phyloP scores from a whole-genome alignment of 2,329 filamentous ascomycete species.

The Metarhizium sp. region DNA sequence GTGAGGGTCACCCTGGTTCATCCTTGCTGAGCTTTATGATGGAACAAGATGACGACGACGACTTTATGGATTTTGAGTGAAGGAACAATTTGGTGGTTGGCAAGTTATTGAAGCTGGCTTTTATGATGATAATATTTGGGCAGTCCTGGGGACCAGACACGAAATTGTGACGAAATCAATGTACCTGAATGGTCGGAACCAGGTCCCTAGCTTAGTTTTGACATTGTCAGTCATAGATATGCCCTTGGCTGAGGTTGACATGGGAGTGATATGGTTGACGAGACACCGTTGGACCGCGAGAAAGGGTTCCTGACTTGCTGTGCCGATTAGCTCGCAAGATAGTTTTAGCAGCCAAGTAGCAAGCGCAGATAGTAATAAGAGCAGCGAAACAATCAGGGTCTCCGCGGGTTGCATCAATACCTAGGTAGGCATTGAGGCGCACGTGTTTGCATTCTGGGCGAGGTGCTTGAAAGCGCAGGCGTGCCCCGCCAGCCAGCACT shows the following conservation, averaged over 20 bases:
- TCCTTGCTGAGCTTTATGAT: constrained; percentile 23
- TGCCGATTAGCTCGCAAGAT: background rate
- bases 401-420: too few relatives aligned
- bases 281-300: background rate
- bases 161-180: too few relatives aligned
- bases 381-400: background rate
- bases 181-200: too few relatives aligned
- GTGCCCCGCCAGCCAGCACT: too few relatives aligned
- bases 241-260: background rate
- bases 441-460: too few relatives aligned
- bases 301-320: background rate
- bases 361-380: background rate
- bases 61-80: constrained; percentile 3
- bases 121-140: too few relatives aligned
- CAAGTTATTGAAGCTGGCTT: too few relatives aligned
- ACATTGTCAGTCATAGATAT: too few relatives aligned
- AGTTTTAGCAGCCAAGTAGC: background rate
- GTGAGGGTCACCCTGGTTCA: constrained; percentile 26
- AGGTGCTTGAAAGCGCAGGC: too few relatives aligned
- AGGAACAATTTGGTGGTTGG: background rate
- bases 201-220: too few relatives aligned
- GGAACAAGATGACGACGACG: constrained; percentile 9
- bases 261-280: background rate
- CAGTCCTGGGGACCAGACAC: too few relatives aligned
- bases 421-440: too few relatives aligned